These are phyloP conservation scores for Erysimum cheiri DNA, from an alignment of 441 rosid genomes.

Conservation along the genomic window DNA sequence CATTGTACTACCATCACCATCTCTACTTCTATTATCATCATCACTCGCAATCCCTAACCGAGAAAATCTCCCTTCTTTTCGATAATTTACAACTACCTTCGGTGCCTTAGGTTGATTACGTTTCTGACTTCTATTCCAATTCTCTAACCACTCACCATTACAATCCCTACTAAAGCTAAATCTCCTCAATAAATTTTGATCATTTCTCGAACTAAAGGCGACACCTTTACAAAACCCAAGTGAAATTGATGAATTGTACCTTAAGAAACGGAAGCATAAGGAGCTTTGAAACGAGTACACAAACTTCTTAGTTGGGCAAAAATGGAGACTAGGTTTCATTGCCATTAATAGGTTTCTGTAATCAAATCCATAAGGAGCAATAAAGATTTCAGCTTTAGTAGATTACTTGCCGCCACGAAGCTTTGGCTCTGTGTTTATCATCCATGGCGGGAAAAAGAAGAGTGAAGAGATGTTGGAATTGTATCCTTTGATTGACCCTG, in stretches of 20 bases:
- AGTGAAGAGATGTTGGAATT: not conserved
- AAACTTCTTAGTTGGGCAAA: slow-evolving; percentile 49
- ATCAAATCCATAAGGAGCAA: slow-evolving; percentile 18
- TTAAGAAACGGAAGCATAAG: slow-evolving; percentile 53
- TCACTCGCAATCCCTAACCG: slow-evolving; percentile 41
- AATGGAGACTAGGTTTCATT: slow-evolving; percentile 62
- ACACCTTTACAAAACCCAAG: slow-evolving; percentile 30
- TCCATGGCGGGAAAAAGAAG: slow-evolving; percentile 46
- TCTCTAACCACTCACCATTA: slow-evolving; percentile 43
- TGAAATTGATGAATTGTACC: slow-evolving; percentile 52
- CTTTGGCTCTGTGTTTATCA: slow-evolving; percentile 38
- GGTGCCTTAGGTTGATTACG: slow-evolving; percentile 49
- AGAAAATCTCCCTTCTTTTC: slow-evolving; percentile 49
- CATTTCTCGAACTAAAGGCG: slow-evolving; percentile 21
- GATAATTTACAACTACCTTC: slow-evolving; percentile 49
- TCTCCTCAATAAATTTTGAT: slow-evolving; percentile 42
- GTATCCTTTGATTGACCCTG: too few species aligned
- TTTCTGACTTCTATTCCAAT: slow-evolving; percentile 51
- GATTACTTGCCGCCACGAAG: slow-evolving; percentile 21
- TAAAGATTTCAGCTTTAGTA: slow-evolving; percentile 27
- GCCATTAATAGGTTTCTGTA: slow-evolving; percentile 52
- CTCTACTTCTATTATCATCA: slow-evolving; percentile 37
- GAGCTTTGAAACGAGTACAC: slow-evolving; percentile 43
- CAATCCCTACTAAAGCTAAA: slow-evolving; percentile 33
- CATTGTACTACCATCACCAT: slow-evolving; percentile 64